Conservation (phyloP, 2,329 filamentous ascomycete species). For the Colletotrichum gigasporum region DNA sequence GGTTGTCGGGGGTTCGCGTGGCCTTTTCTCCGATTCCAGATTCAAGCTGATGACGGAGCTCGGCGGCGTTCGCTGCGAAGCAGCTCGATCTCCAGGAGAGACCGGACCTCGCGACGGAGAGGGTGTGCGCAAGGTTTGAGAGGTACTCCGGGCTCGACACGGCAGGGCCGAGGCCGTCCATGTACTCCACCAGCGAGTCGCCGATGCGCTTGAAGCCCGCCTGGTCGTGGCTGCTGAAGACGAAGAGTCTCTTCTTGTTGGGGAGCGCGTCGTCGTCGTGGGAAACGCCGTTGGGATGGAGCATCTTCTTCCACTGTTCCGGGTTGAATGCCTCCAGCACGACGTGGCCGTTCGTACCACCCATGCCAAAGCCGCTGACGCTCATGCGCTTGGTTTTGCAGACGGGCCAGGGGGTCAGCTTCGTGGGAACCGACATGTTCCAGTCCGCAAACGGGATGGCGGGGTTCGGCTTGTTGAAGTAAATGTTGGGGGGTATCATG, state of each 20-base stretch:
- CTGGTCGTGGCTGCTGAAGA: conserved; percentile 13
- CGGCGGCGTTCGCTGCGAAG: background rate
- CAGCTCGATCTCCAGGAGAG: conserved; percentile 5
- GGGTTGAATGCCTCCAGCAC: conserved; percentile 11
- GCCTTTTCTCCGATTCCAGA: background rate
- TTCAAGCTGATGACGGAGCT: background rate
- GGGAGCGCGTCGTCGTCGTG: no score
- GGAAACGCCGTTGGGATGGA: no score
- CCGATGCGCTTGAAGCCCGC: conserved; percentile 4
- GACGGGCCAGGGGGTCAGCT: conserved; percentile 2
- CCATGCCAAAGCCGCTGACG: conserved; percentile 24
- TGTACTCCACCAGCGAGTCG: background rate
- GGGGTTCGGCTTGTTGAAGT: conserved; percentile 8
- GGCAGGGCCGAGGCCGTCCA: background rate
- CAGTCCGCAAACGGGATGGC: background rate
- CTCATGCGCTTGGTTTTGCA: background rate
- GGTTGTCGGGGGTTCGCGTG: no score
- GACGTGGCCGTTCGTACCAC: conserved; percentile 25
- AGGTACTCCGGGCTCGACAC: conserved; percentile 2
- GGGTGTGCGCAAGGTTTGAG: background rate
- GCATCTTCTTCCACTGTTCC: background rate
- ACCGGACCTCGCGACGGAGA: background rate
- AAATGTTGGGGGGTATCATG: conserved; percentile 1
- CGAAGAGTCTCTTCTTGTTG: conserved; percentile 8
- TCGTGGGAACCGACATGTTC: background rate